These are phyloP conservation scores for Fusarium sp. DNA, from an alignment of 2,329 filamentous ascomycete species.

Conservation along the genomic window DNA sequence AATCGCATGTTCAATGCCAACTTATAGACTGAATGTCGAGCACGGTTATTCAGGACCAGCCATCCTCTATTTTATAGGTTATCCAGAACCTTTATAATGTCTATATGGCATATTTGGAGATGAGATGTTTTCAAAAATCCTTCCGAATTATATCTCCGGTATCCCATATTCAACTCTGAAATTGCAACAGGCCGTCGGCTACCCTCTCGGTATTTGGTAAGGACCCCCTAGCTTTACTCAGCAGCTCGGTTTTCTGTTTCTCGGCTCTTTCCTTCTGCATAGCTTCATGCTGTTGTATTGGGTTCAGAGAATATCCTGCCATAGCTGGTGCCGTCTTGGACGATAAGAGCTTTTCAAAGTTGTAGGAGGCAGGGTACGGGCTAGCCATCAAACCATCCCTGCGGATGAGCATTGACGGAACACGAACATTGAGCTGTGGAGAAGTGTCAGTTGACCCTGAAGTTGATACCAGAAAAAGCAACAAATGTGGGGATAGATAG, in stretches of 20 bases:
- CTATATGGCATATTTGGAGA: not conserved
- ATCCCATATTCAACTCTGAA: not conserved
- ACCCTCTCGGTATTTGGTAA: slow-evolving; percentile 50
- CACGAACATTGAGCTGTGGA: slow-evolving; percentile 62
- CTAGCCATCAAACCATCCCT: slow-evolving; percentile 60
- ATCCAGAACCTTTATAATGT: not conserved
- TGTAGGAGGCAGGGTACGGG: slow-evolving; percentile 53
- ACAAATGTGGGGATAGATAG: not conserved
- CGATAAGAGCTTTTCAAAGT: slow-evolving; percentile 58
- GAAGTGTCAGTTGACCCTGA: slow-evolving; percentile 10
- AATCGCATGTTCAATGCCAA: not conserved
- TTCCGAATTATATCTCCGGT: not conserved
- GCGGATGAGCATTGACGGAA: slow-evolving; percentile 70
- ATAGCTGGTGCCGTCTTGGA: slow-evolving; percentile 48
- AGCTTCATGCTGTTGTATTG: slow-evolving; percentile 58
- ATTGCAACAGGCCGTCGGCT: slow-evolving; percentile 51
- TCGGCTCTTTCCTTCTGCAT: slow-evolving; percentile 58
- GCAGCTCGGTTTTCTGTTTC: slow-evolving; percentile 52
- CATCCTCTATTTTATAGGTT: not conserved
- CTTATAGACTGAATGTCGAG: not conserved
- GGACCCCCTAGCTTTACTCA: slow-evolving; percentile 52
- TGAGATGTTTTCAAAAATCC: not conserved
- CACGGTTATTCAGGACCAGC: not conserved
- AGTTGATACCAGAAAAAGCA: slow-evolving; percentile 22
- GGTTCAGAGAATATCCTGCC: slow-evolving; percentile 51